Evolutionary conservation across 2,329 filamentous ascomycete species (phyloP), one percentile per base, ranked within the genome.

Genomic region (Emergomyces orientalis): DNA sequence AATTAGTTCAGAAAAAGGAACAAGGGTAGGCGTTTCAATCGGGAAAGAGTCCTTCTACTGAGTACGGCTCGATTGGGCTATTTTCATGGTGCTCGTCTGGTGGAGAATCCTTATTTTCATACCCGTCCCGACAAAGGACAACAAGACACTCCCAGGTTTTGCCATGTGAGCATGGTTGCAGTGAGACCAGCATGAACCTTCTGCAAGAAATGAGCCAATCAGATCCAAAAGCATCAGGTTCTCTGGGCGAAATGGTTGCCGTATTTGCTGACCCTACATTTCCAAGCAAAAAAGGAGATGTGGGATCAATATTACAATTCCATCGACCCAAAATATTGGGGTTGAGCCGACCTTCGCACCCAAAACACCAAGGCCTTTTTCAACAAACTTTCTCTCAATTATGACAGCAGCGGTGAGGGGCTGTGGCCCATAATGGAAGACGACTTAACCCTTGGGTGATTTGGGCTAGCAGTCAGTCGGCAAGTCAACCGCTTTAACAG

Each of bases 161-260:
- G 3, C 32, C 32, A 56, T 56, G 52, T 56, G 52, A 56, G 39
- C 1, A 25, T 55, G 6, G 30, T 14, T 39, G 30, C 4, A 22
- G 34, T 41, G 54, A 41, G 54, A 56, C 54, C 54, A 56, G 34
- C 54, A 56, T 56, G 54, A 56, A 39, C 54, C 14, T 56, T 56
- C 32, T 13, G 19, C n/a, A 27, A 22, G n/a, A 56, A 2, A 56
- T 25, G 22, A 56, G n/a, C 54, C 34, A 56, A 41, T 39, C 32
- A 5, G n/a, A 37, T 37, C 22, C 7, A 27, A 27, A 34, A 2
- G 8, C 9, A 11, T 1, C 5, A 37, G 32, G 30, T 34, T 14
- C 19, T 1, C 19, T 39, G 32, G 54, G 8, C 17, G n/a, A 25
- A 25, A 25, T 39, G 32, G 41, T 39, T 39, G n/a, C 34, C n/a